phyloP scores from a whole-genome alignment of 805 yeast species.

The Yarrowia keelungensis region DNA sequence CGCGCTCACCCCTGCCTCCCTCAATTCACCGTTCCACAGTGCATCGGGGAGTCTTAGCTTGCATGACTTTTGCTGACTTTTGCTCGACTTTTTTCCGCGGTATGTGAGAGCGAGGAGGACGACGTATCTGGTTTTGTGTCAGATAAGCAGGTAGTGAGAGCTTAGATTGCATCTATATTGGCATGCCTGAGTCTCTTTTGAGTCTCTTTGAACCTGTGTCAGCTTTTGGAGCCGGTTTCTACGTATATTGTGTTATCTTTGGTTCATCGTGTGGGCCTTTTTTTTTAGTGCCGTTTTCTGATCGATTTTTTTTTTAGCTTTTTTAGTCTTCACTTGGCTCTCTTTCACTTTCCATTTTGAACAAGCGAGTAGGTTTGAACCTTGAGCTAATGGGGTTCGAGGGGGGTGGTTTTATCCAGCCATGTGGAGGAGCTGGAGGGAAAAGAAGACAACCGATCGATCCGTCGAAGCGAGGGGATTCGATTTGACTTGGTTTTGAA shows the following conservation, averaged over 20 bases:
- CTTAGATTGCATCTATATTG: no score
- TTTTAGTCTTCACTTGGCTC: neutral
- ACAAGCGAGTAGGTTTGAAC: constrained; percentile 5
- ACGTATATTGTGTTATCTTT: neutral
- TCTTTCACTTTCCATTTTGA: constrained; percentile 26
- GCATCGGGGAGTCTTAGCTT: constrained; percentile 36
- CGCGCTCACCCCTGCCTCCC: neutral
- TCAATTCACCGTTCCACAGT: constrained; percentile 1
- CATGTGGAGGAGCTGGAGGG: neutral
- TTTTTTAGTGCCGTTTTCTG: neutral
- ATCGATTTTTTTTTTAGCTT: no score
- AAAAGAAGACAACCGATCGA: no score
- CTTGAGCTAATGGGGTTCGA: neutral
- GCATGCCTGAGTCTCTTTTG: no score
- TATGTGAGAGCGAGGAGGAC: neutral
- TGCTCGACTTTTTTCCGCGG: neutral
- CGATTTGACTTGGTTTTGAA: no score
- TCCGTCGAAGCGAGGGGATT: no score
- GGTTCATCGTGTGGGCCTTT: neutral
- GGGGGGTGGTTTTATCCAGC: no score
- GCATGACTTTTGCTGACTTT: neutral
- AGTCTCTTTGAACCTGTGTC: no score
- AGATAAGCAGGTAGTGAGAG: no score
- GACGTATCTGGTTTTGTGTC: neutral
- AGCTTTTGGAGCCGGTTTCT: no score